Evolutionary conservation across 192 early-diverging fungal genomes (phyloP), one percentile per base, ranked within the genome.

Genomic region (Coemansia reversa): DNA sequence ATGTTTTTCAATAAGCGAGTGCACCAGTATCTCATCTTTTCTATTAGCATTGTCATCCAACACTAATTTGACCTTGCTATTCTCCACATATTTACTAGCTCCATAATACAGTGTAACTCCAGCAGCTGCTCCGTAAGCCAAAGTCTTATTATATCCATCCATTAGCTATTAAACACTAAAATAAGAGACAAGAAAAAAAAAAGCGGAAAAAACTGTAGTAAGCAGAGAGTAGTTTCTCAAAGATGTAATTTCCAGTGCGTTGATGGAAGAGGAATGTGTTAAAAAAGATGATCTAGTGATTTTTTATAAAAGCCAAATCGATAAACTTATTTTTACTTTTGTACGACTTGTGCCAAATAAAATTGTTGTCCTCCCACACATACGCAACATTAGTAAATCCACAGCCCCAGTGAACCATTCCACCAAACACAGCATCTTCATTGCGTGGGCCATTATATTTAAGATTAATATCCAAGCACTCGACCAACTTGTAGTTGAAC

Each of bases 291-390:
- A 20, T 24, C 24, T 25, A 79, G 29, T 79, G 76, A 65, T 79
- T 79, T 33, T 63, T 74, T 35, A 79, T 70, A 35, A 27, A 65
- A 0, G 64, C 65, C 47, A 79, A 22, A 23, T 79, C 55, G 47
- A 79, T 79, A 45, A 67, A 60, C 47, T 79, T 79, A 65, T 79
- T 79, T 53, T 73, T 73, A 67, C 30, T 73, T 29, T 60, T 61
- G 51, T 79, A 79, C 32, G 24, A 12, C 58, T 74, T 73, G 64
- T 79, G 76, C 76, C 76, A 79, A 39, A 79, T 79, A 27, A 61
- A 54, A 56, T 55, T 23, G 45, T 79, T 70, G 49, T 79, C 58
- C 19, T 79, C 76, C 29, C 67, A 33, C 8, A 79, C 54, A 47
- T 55, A 79, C 51, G 42, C 23, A 1, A 79, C 67, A 28, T 61